Base-by-base conservation (phyloP, 108 stramenopile genomes). In the Pseudonitzschia delicatissima region DNA sequence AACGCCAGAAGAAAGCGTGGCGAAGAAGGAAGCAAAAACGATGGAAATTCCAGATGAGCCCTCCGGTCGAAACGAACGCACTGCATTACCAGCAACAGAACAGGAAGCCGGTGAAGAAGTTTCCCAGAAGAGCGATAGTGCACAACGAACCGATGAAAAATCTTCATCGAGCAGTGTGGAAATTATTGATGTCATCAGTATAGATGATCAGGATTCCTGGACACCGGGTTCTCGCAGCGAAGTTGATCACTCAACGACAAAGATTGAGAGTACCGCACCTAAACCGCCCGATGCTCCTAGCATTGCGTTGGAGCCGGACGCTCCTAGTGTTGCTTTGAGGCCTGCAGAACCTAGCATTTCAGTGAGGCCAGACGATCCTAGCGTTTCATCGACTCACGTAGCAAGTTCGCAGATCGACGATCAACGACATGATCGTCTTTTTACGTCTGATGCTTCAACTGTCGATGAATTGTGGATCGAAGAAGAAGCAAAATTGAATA, bases 151-250 rank as follows among this genome's bases (percentile, higher is more conserved):
- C 15, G 45, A 45, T 13, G 45, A 17, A n/a, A 17, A 6, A 45
- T 45, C 58, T 13, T 4, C n/a, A 0, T 39, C 58, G 35, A 60
- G 36, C 9, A 36, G 9, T 5, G 25, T 63, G 3, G 70, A 71
- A 39, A 47, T 71, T 40, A 71, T 71, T 71, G 70, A 71, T 27
- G 70, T 71, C 7, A 42, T 71, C 11, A 61, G 61, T 27, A 45
- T 71, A 9, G 70, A 71, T 44, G 70, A 71, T 63, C 17, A 69
- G 31, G 70, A 71, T 21, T 71, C 70, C 4, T 71, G 70, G 70
- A 71, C 62, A 11, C 70, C 70, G 1, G 70, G 36, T 60, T n/a
- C 37, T n/a, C 58, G 34, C 5, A 35, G 36, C n/a, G 58, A 36
- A 9, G 15, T 12, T 9, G 35, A 60, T 4, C 33, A 39, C 11